phyloP scores from a whole-genome alignment of 768 basidiomycete genomes.

The Cubamyces sp. region DNA sequence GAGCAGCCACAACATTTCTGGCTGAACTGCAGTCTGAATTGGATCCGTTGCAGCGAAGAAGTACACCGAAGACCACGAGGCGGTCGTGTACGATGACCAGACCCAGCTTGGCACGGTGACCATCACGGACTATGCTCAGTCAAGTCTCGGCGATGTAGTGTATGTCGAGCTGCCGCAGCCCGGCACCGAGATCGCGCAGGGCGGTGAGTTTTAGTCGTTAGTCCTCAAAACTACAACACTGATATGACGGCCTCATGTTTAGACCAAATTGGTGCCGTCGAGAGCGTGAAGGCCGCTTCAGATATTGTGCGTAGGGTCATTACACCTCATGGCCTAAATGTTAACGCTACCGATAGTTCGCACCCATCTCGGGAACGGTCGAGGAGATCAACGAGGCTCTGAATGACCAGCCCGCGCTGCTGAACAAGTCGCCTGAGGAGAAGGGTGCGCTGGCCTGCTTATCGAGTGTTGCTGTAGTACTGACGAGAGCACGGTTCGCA shows the following conservation, averaged over 20 bases:
- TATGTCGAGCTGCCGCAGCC: slow-evolving; percentile 86
- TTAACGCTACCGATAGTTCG: slow-evolving; percentile 58
- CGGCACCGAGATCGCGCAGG: slow-evolving; percentile 66
- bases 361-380: slow-evolving; percentile 87
- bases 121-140: slow-evolving; percentile 93
- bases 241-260: not conserved
- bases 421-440: slow-evolving; percentile 88
- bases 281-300: slow-evolving; percentile 96
- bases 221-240: not conserved
- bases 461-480: not conserved
- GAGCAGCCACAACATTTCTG: slow-evolving; percentile 36
- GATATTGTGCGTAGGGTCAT: slow-evolving; percentile 67
- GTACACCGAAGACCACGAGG: slow-evolving; percentile 90
- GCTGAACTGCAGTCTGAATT: slow-evolving; percentile 3
- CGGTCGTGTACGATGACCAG: slow-evolving; percentile 74
- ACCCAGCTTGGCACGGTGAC: slow-evolving; percentile 79
- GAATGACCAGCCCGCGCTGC: slow-evolving; percentile 66
- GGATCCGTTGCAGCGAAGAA: slow-evolving; percentile 57
- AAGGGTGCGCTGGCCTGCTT: slow-evolving; percentile 59
- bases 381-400: slow-evolving; percentile 79
- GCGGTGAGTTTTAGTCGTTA: slow-evolving; percentile 60
- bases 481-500: slow-evolving; percentile 36
- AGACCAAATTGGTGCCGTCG: slow-evolving; percentile 91
- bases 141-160: slow-evolving; percentile 92
- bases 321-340: not conserved